Percentiles rank a stretch among this genome's conserved stretches.
phyloP scores from a whole-genome alignment of 768 basidiomycete genomes.

The Tremella fuciformis region DNA sequence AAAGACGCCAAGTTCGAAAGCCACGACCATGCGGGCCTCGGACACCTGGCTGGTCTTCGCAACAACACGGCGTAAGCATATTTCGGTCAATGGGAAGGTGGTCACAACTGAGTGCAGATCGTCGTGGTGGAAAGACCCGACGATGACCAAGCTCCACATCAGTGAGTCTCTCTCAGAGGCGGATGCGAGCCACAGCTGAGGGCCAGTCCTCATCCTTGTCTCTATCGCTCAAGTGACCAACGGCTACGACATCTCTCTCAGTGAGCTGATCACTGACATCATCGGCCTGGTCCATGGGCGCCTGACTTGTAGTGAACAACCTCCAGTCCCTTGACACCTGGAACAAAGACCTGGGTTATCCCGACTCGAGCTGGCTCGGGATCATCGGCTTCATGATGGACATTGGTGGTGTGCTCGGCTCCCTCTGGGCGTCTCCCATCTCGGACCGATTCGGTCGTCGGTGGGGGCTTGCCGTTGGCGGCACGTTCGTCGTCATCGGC shows the following conservation, averaged over 20 bases:
- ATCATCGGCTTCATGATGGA: slow-evolving; percentile 1
- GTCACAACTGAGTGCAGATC: background rate
- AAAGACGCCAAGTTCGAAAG: too few species aligned
- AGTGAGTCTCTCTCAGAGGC: background rate
- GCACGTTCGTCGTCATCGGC: background rate
- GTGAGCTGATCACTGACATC: background rate
- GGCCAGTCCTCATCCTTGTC: background rate
- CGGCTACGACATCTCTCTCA: background rate
- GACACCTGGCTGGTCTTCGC: background rate
- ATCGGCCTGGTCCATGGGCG: too few species aligned
- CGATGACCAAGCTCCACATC: background rate
- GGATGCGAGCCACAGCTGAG: too few species aligned
- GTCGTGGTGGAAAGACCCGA: slow-evolving; percentile 11
- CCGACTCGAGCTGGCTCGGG: background rate
- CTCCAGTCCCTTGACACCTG: background rate
- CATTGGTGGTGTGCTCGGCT: slow-evolving; percentile 24
- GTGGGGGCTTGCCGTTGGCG: slow-evolving; percentile 33
- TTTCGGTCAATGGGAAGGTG: too few species aligned
- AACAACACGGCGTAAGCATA: slow-evolving; percentile 6
- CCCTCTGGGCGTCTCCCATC: slow-evolving; percentile 23
- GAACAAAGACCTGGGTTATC: background rate
- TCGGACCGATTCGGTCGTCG: slow-evolving; percentile 36
- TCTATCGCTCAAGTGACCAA: background rate
- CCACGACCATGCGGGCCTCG: background rate
- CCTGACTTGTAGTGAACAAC: background rate